Evolutionary conservation across 2,329 filamentous ascomycete genomes (phyloP), one percentile per base, ranked within the genome.

Genomic region (Neocatenulostroma microsporum): DNA sequence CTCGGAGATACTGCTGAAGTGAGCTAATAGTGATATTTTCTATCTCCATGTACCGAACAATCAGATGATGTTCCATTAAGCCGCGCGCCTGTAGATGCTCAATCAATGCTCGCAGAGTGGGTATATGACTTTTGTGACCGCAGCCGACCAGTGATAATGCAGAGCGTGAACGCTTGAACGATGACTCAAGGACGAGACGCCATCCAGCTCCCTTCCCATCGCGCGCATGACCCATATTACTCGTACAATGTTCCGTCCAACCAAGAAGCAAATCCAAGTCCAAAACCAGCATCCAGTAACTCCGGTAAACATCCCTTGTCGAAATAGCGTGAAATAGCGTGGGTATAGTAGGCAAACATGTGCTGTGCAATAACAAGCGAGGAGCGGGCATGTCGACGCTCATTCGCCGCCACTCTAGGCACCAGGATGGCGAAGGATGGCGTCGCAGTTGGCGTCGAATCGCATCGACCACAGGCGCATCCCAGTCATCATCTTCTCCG

Each of bases 401-500:
- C 17, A 28, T 39, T 30, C 30, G 36, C 23, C 33, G 15, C 24
- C 8, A 10, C 20, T 5, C 41, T 43, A 43, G 37, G 41, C 57
- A 35, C 58, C 58, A 38, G 73, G 71, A 48, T 70, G 60, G 45
- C 69, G 68, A 41, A 96, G 70, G 50, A 96, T 89, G 19, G 89
- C 84, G 55, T 94, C 85, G 66, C 87, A 94, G 70, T 96, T 95
- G 62, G 84, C 85, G 56, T 95, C 87, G 62, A 95, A 98, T 30
- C 89, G 82, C 65, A 93, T 78, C 61, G 84, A 87, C 85, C 89
- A 98, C 23, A 88, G 72, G 33, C 84, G 77, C 56, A 94, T 80
- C 46, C 78, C 80, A 48, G 84, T 79, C 86, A 96, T 96, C 64
- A 95, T 78, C 63, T 83, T 84, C 69, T 95, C 86, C 2, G 89